phyloP scores from a whole-genome alignment of 495 filamentous ascomycete species.

The Glonium stellatum region DNA sequence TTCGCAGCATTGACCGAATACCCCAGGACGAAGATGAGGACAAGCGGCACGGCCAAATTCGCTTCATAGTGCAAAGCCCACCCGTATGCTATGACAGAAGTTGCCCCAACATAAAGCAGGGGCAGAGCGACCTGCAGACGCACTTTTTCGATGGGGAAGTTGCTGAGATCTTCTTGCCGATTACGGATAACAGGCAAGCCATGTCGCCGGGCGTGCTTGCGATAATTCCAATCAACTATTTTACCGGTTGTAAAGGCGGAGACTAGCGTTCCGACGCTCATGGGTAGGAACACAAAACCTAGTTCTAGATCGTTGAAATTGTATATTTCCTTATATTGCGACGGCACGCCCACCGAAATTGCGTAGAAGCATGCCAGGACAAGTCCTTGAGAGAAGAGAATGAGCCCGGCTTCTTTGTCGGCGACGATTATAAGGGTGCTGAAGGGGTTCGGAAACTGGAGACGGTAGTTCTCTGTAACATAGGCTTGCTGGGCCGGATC shows the following conservation, averaged over 20 bases:
- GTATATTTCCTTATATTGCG: slow-evolving; percentile 27
- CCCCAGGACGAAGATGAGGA: slow-evolving; percentile 29
- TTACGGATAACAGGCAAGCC: slow-evolving; percentile 34
- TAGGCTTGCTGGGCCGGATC: slow-evolving; percentile 6
- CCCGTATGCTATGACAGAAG: slow-evolving; percentile 26
- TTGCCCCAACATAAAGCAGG: slow-evolving; percentile 12
- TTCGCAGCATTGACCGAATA: slow-evolving; percentile 29
- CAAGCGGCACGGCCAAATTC: slow-evolving; percentile 27
- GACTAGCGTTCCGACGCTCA: slow-evolving; percentile 29
- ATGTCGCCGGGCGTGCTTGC: slow-evolving; percentile 20
- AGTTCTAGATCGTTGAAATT: slow-evolving; percentile 29
- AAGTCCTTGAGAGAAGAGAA: slow-evolving; percentile 32
- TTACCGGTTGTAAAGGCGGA: slow-evolving; percentile 31
- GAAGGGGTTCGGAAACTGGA: slow-evolving; percentile 33
- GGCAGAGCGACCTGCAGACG: slow-evolving; percentile 28
- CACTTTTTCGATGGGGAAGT: slow-evolving; percentile 30
- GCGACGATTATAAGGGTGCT: slow-evolving; percentile 26
- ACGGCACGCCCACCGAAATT: slow-evolving; percentile 22
- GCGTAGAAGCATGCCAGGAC: slow-evolving; percentile 32
- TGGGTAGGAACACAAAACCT: slow-evolving; percentile 33
- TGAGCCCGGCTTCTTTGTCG: slow-evolving; percentile 31
- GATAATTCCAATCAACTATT: slow-evolving; percentile 33
- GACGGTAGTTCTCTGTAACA: slow-evolving; percentile 7
- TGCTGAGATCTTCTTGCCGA: slow-evolving; percentile 37
- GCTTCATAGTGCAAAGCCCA: slow-evolving; percentile 28